These are phyloP conservation scores for Onygenales sp. DNA, from an alignment of 2,329 filamentous ascomycete genomes.

Conservation along the genomic window DNA sequence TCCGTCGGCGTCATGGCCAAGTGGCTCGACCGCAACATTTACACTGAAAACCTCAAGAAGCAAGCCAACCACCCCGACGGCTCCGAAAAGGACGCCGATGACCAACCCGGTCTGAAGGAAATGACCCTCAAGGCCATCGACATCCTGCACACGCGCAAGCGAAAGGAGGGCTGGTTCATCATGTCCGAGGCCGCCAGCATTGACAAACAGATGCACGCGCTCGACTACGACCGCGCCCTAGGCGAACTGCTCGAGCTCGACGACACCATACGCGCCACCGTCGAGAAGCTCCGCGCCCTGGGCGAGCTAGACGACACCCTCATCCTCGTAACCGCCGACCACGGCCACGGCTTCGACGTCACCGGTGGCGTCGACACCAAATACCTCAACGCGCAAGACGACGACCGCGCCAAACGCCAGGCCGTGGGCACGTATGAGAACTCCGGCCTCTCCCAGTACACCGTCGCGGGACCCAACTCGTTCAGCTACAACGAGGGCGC, in stretches of 20 bases:
- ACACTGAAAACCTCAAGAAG: constrained; percentile 56
- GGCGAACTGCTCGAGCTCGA: constrained; percentile 79
- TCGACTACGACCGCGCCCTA: constrained; percentile 78
- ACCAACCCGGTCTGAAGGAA: constrained; percentile 75
- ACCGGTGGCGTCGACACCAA: constrained; percentile 73
- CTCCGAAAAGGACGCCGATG: constrained; percentile 52
- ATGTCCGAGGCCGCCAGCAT: constrained; percentile 81
- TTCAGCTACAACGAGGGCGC: constrained; percentile 59
- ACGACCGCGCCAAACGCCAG: constrained; percentile 62
- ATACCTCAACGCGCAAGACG: constrained; percentile 57
- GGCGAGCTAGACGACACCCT: constrained; percentile 65
- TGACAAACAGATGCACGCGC: constrained; percentile 80
- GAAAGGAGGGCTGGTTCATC: constrained; percentile 70
- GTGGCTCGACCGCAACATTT: constrained; percentile 81
- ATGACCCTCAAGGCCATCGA: constrained; percentile 85
- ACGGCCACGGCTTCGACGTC: constrained; percentile 83
- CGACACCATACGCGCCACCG: constrained; percentile 68
- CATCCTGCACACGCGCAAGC: constrained; percentile 57
- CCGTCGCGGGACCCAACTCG: constrained; percentile 40
- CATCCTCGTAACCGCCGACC: constrained; percentile 73
- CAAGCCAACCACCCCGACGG: constrained; percentile 63
- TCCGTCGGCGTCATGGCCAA: constrained; percentile 65
- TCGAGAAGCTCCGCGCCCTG: constrained; percentile 58
- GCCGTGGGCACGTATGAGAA: constrained; percentile 65
- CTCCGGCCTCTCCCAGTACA: constrained; percentile 70